Evolutionary conservation across 495 filamentous ascomycete genomes (phyloP), one percentile per base, ranked within the genome.

Genomic region (Penicillium samsonianum): DNA sequence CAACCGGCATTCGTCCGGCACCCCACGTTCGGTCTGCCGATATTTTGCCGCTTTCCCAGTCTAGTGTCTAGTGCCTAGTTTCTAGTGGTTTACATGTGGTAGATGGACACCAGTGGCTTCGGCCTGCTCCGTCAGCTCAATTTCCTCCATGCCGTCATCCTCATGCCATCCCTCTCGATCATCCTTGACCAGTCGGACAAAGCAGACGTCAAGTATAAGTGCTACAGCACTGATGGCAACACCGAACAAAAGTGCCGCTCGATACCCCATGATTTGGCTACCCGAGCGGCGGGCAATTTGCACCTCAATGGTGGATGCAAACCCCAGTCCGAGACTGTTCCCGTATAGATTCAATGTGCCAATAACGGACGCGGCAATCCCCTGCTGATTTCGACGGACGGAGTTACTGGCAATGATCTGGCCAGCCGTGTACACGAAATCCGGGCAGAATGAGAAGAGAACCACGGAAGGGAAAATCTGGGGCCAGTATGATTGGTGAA

Each of bases 391-490:
- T n/a, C 73, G 62, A 16, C 67, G 68, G 11, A 83, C 80, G 0
- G 69, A 71, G 51, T 82, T 82, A 47, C 78, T 82, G 6, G 79
- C 80, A 55, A 84, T 81, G 44, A 84, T 82, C 52, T 82, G 79
- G 0, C 75, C 77, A 10, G 77, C 79, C 0, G 76, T 79, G 49
- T 75, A 81, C 28, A 80, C 73, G 4, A 84, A 72, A 59, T 84
- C 81, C 0, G 78, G 78, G 60, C 74, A 79, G 40, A 82, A 73
- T 0, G 72, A 64, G 47, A 73, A 67, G 4, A 83, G 58, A 4
- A 82, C 50, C 6, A 72, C 71, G 6, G 77, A 78, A 1, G 78
- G 79, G 57, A 84, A 84, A 0, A 78, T 63, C 44, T 78, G 76
- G 0, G 75, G 68, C 80, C 80, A 83, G 66, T 82, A 83, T 3